phyloP scores from a whole-genome alignment of 192 early-diverging fungal genomes.

The Dissophora globulifera region DNA sequence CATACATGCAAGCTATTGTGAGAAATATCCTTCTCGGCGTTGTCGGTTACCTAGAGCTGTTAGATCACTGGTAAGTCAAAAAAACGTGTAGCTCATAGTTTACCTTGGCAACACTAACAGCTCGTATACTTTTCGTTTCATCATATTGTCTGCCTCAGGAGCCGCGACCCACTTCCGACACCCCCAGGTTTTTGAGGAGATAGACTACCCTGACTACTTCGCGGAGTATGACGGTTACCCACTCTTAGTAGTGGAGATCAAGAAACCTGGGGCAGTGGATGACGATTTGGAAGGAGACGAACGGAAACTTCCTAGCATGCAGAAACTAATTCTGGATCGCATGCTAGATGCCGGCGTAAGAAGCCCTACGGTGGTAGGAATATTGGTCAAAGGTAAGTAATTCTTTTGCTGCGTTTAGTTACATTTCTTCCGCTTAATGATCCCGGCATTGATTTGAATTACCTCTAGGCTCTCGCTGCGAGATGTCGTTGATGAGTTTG shows the following conservation, averaged over 20 bases:
- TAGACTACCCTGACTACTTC: conserved; percentile 24
- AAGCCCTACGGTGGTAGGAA: conserved; percentile 4
- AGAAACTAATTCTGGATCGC: conserved; percentile 12
- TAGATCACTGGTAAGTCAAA: conserved; percentile 20
- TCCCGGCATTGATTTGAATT: not conserved
- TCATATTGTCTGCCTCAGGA: conserved; percentile 2
- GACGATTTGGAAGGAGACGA: conserved; percentile 19
- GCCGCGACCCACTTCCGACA: conserved; percentile 11
- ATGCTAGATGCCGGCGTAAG: conserved; percentile 15
- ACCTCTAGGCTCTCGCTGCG: conserved; percentile 23
- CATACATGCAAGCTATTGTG: conserved; percentile 5
- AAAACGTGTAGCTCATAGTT: not conserved
- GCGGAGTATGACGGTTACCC: conserved; percentile 15
- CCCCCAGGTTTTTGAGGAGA: conserved; percentile 24
- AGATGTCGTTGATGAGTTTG: conserved; percentile 13
- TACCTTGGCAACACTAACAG: not conserved
- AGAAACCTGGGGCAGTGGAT: conserved; percentile 11
- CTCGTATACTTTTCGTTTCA: not conserved
- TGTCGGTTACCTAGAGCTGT: conserved; percentile 4
- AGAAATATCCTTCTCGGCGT: conserved; percentile 4
- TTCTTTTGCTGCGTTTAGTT: not conserved
- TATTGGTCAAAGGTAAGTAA: conserved; percentile 3
- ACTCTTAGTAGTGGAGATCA: conserved; percentile 17
- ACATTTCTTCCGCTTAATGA: not conserved
- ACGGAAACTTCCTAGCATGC: conserved; percentile 18